Conservation (phyloP, 768 basidiomycete genomes). For the Termitomyces sp. region DNA sequence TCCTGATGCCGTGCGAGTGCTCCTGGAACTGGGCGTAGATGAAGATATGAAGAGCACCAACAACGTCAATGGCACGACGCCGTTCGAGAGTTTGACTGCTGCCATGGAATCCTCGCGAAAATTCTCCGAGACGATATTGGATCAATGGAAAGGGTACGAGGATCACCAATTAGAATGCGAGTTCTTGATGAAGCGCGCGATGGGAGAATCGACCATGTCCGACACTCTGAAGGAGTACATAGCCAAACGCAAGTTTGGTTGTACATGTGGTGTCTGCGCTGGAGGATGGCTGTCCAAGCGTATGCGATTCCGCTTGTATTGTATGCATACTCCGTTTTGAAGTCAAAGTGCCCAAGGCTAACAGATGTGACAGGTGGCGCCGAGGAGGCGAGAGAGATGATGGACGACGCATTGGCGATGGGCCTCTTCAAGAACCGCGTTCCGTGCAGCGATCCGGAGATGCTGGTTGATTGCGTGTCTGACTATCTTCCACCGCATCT, state of each 20-base stretch:
- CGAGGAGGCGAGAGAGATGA: not conserved
- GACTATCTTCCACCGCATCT: conserved; percentile 12
- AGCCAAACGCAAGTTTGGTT: conserved; percentile 20
- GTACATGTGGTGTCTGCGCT: conserved; percentile 22
- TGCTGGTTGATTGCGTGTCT: not conserved
- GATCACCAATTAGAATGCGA: conserved; percentile 7
- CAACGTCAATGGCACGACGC: conserved; percentile 6
- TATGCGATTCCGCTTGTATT: conserved; percentile 17
- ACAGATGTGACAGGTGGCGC: not conserved
- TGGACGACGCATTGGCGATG: not conserved
- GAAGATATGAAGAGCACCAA: conserved; percentile 7
- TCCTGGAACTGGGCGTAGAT: conserved; percentile 5
- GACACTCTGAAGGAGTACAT: conserved; percentile 16
- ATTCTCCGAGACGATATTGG: conserved; percentile 1
- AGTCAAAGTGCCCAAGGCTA: not conserved
- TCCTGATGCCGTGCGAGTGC: not conserved
- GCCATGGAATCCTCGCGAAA: conserved; percentile 6
- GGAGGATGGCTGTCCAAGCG: conserved; percentile 23
- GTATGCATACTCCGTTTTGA: conserved; percentile 2
- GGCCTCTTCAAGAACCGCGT: not conserved
- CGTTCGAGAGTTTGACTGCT: conserved; percentile 3
- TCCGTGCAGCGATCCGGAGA: not conserved
- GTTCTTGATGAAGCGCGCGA: conserved; percentile 5
- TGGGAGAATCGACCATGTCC: not conserved
- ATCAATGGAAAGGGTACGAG: conserved; percentile 9